phyloP scores from a whole-genome alignment of 2,329 filamentous ascomycete species.

The Aspergillus uvarum region DNA sequence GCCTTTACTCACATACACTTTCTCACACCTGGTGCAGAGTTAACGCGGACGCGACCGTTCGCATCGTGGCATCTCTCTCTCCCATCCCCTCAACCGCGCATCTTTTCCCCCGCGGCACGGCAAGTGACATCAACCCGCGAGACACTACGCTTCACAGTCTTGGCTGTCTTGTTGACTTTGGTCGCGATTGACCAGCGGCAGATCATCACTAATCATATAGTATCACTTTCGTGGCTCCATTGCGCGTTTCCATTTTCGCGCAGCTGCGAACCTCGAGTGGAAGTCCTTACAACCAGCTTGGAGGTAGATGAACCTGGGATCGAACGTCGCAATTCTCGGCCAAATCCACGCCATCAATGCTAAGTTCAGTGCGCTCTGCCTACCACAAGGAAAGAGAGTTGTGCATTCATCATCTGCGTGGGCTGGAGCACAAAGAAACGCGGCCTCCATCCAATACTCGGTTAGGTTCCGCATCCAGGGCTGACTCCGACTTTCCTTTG shows the following conservation, averaged over 20 bases:
- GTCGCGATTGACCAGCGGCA: background rate
- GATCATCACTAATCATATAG: background rate
- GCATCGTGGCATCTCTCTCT: background rate
- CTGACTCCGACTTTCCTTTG: constrained; percentile 5
- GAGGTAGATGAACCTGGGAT: background rate
- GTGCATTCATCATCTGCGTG: background rate
- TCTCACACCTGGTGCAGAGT: background rate
- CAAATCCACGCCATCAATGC: background rate
- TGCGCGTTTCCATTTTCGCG: background rate
- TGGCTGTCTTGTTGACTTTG: background rate
- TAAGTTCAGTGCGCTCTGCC: background rate
- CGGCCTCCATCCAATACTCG: background rate
- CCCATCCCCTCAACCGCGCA: background rate
- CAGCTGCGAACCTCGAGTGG: background rate
- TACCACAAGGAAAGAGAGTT: background rate
- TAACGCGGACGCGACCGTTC: background rate
- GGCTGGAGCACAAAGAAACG: background rate
- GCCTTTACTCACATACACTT: background rate
- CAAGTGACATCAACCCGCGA: background rate
- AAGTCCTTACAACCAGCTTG: background rate
- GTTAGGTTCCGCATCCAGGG: background rate
- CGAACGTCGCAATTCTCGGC: background rate
- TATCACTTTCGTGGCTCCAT: background rate
- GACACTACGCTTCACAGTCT: background rate
- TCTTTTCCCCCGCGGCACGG: background rate